These are phyloP conservation scores for Bremia lactucae DNA, from an alignment of 352 stramenopile species.

Conservation along the genomic window DNA sequence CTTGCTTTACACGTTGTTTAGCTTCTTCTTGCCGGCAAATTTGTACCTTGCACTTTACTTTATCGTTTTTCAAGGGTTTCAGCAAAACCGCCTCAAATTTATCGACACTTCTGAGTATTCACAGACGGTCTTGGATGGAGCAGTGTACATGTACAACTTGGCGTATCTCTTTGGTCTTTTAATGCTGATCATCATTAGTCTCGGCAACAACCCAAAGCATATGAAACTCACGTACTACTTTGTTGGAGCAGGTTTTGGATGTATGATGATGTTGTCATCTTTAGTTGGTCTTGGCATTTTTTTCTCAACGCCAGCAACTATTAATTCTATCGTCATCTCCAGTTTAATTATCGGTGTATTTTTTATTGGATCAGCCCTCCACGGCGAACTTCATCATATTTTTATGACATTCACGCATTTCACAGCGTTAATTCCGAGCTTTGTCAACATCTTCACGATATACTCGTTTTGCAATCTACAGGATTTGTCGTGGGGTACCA, in stretches of 20 bases:
- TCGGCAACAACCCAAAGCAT: slow-evolving; percentile 83
- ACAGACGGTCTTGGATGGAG: slow-evolving; percentile 40
- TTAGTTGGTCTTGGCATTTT: slow-evolving; percentile 64
- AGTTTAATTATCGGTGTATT: slow-evolving; percentile 69
- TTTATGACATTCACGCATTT: slow-evolving; percentile 84
- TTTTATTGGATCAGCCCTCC: slow-evolving; percentile 70
- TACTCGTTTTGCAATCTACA: slow-evolving; percentile 87
- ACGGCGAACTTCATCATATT: slow-evolving; percentile 77
- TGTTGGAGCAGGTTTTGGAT: slow-evolving; percentile 52
- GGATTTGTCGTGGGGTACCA: slow-evolving; percentile 82
- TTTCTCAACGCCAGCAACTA: slow-evolving; percentile 47
- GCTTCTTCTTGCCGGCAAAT: slow-evolving; percentile 69
- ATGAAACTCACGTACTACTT: slow-evolving; percentile 84
- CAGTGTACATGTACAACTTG: slow-evolving; percentile 74
- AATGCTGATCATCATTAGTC: slow-evolving; percentile 77
- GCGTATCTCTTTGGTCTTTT: slow-evolving; percentile 67
- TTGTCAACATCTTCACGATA: slow-evolving; percentile 86
- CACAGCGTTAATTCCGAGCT: slow-evolving; percentile 75
- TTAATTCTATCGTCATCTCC: slow-evolving; percentile 45
- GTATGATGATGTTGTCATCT: slow-evolving; percentile 75
- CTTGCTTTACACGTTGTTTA: slow-evolving; percentile 53
- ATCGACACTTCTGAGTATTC: slow-evolving; percentile 67
- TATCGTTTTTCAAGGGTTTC: slow-evolving; percentile 84
- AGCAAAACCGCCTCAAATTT: slow-evolving; percentile 74
- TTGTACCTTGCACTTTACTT: slow-evolving; percentile 80